A percentile compares a stretch with the other conserved stretches of the same genome.
Evolutionary conservation across 257 asterid species (phyloP).

Genomic region (Rehmannia glutinosa): DNA sequence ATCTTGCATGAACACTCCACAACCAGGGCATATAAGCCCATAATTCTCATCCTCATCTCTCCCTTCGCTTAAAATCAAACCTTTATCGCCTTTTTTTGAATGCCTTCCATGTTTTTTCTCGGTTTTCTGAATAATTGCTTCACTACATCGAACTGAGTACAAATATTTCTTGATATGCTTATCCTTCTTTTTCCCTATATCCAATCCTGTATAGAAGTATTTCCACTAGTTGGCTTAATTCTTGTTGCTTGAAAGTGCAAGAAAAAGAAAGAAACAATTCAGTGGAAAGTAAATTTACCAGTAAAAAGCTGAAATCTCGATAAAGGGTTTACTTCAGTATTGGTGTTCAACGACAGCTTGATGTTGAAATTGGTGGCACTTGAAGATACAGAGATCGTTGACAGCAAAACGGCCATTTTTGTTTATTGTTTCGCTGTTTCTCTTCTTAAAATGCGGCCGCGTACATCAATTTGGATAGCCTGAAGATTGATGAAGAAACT

Average conservation of each 20-base stretch:
- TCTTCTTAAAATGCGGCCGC: too few relatives aligned
- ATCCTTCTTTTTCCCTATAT: slow-evolving; percentile 22
- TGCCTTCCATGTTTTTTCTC: slow-evolving; percentile 22
- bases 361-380: slow-evolving; percentile 17
- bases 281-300: slow-evolving; percentile 32
- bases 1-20: slow-evolving; percentile 95
- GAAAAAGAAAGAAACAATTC: not conserved
- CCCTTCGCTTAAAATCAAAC: slow-evolving; percentile 70
- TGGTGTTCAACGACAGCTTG: slow-evolving; percentile 24
- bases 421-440: not conserved
- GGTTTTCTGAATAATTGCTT: too few relatives aligned
- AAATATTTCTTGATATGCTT: slow-evolving; percentile 18
- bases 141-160: slow-evolving; percentile 33
- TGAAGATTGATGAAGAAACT: too few relatives aligned
- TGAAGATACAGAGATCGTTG: slow-evolving; percentile 42
- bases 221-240: slow-evolving; percentile 5
- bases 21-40: slow-evolving; percentile 85
- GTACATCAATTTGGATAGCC: too few relatives aligned
- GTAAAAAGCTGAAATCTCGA: slow-evolving; percentile 36
- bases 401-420: slow-evolving; percentile 18
- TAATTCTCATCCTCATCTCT: slow-evolving; percentile 68
- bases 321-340: slow-evolving; percentile 13
- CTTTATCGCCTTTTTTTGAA: slow-evolving; percentile 40
- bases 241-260: not conserved
- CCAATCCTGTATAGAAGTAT: slow-evolving; percentile 31